These are phyloP conservation scores for Plasmodium gonderi DNA, from an alignment of 169 alveolate species.

Conservation along the genomic window DNA sequence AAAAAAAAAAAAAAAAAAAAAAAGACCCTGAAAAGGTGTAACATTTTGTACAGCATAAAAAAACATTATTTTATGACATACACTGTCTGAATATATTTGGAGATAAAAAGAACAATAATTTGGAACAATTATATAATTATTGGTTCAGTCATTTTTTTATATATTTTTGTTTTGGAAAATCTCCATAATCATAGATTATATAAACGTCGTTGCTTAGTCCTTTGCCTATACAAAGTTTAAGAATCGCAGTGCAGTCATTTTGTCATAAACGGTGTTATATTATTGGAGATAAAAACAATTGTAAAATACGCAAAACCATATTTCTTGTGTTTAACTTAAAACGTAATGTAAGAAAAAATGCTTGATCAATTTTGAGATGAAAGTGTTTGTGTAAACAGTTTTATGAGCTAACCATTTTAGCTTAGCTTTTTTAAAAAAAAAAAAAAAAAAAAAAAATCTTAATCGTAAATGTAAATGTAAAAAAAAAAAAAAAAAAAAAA, in stretches of 20 bases:
- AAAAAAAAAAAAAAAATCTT: constrained; percentile 5
- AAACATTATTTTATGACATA: not conserved
- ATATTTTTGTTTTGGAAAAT: not conserved
- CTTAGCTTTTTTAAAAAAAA: constrained; percentile 15
- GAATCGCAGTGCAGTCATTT: not conserved
- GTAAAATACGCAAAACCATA: not conserved
- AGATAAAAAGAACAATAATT: not conserved
- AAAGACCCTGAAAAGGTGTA: not conserved
- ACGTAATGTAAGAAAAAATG: not conserved
- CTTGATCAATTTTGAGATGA: not conserved
- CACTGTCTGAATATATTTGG: not conserved
- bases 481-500: not conserved
- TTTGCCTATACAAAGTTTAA: not conserved
- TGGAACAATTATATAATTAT: not conserved
- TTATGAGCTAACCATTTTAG: not conserved
- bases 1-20: not conserved
- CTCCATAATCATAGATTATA: not conserved
- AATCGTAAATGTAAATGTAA: no score
- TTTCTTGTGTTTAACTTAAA: not conserved
- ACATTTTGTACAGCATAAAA: not conserved
- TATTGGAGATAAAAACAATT: not conserved
- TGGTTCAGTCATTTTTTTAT: not conserved
- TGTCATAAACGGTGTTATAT: not conserved
- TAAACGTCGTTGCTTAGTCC: not conserved
- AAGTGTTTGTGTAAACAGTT: not conserved